These are phyloP conservation scores for Coniochaeta pulveracea DNA, from an alignment of 2,329 filamentous ascomycete species.

Conservation along the genomic window DNA sequence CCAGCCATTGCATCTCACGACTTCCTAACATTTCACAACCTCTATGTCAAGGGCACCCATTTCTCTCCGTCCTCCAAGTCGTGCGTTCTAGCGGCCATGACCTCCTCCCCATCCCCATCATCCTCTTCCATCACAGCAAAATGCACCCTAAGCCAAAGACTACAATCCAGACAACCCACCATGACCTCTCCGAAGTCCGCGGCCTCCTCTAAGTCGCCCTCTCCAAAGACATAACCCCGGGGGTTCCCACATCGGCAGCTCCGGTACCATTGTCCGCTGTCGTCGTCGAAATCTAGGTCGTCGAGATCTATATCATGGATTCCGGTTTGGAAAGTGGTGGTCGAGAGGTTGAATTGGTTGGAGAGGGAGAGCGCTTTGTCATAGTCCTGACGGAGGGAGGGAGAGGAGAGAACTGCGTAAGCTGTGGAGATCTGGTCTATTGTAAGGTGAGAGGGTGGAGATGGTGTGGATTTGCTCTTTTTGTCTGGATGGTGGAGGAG, in stretches of 20 bases:
- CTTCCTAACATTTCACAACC: too few species aligned
- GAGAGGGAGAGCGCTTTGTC: constrained; percentile 33
- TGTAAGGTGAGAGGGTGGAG: constrained; percentile 21
- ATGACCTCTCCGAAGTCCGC: constrained; percentile 47
- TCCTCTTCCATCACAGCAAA: constrained; percentile 43
- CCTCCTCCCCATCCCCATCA: constrained; percentile 10
- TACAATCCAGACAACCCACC: constrained; percentile 56
- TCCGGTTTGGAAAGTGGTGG: constrained; percentile 39
- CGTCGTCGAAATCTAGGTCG: constrained; percentile 44
- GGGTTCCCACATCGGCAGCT: constrained; percentile 54
- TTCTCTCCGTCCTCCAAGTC: neutral
- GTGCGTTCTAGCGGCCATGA: constrained; percentile 1
- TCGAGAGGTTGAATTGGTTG: constrained; percentile 9
- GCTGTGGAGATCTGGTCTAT: constrained; percentile 55
- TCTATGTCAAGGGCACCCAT: too few species aligned
- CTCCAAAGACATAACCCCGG: constrained; percentile 45
- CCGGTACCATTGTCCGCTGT: constrained; percentile 33
- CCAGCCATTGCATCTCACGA: too few species aligned
- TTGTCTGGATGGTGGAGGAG: constrained; percentile 59
- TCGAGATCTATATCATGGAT: constrained; percentile 56
- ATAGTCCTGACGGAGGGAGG: constrained; percentile 38
- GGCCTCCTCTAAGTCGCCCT: constrained; percentile 48
- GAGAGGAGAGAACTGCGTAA: constrained; percentile 42
- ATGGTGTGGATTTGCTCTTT: constrained; percentile 7
- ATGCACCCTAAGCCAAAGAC: constrained; percentile 53